Percentiles rank a stretch among this genome's conserved stretches.
Conservation (phyloP, 73 alveolate species). For the Halteria grandinella region DNA sequence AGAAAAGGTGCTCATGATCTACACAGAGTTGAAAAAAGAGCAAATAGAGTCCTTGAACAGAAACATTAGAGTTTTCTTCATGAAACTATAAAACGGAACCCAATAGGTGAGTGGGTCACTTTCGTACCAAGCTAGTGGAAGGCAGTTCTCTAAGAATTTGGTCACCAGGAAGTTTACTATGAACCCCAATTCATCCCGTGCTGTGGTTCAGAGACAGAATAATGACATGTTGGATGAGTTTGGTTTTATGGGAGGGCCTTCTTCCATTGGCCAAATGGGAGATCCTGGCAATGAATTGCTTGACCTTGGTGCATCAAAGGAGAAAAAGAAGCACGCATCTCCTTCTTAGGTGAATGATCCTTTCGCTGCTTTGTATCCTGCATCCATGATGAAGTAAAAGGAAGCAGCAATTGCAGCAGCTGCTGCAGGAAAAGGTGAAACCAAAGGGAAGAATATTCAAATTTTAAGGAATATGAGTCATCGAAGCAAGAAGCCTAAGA, state of each 20-base stretch:
- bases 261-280: slow-evolving; percentile 11
- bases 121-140: slow-evolving; percentile 19
- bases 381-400: no score
- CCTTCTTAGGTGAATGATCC: no score
- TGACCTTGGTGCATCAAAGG: background rate
- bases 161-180: slow-evolving; percentile 45
- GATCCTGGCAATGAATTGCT: background rate
- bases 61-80: slow-evolving; percentile 47
- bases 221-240: slow-evolving; percentile 20
- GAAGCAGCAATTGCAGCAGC: no score
- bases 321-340: slow-evolving; percentile 11
- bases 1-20: slow-evolving; percentile 48
- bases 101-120: slow-evolving; percentile 34
- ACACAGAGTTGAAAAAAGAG: slow-evolving; percentile 49
- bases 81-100: slow-evolving; percentile 37
- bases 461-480: background rate
- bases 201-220: background rate
- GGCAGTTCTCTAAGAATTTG: slow-evolving; percentile 30
- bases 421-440: no score
- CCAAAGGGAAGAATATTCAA: background rate
- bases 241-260: slow-evolving; percentile 38
- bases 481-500: background rate
- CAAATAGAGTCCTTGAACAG: slow-evolving; percentile 38
- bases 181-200: no score
- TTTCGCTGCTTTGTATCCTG: no score